Percentiles rank a stretch among this genome's conserved stretches.
Conservation (phyloP, 2,329 filamentous ascomycete genomes). For the Madurella fahalii region DNA sequence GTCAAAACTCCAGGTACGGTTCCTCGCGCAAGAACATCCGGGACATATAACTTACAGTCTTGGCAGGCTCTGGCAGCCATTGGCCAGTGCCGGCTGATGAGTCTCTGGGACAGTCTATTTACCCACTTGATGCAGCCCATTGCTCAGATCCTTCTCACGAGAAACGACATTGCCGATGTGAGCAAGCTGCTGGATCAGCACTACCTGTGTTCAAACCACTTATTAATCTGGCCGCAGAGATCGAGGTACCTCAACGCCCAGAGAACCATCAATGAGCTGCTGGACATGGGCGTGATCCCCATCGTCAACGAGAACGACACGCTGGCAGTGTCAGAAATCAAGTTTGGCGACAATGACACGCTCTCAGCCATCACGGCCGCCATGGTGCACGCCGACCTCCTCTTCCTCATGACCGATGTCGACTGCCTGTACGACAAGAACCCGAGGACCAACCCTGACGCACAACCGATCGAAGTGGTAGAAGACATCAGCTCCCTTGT, state of each 20-base stretch:
- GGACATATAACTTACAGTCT: slow-evolving; percentile 4
- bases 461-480: slow-evolving; percentile 85
- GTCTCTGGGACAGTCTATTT: slow-evolving; percentile 92
- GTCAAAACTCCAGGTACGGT: slow-evolving; percentile 70
- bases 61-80: slow-evolving; percentile 81
- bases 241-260: slow-evolving; percentile 95
- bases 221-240: slow-evolving; percentile 46
- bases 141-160: slow-evolving; percentile 88
- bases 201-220: background rate
- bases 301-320: slow-evolving; percentile 99
- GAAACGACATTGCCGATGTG: slow-evolving; percentile 94
- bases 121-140: slow-evolving; percentile 83
- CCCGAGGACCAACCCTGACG: slow-evolving; percentile 77
- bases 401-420: slow-evolving; percentile 98
- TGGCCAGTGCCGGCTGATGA: slow-evolving; percentile 91
- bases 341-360: slow-evolving; percentile 98
- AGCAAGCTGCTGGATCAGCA: slow-evolving; percentile 27
- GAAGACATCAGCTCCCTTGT: slow-evolving; percentile 79
- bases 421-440: slow-evolving; percentile 98
- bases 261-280: slow-evolving; percentile 84
- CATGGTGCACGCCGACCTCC: slow-evolving; percentile 93
- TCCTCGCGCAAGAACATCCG: background rate
- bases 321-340: slow-evolving; percentile 93
- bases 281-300: slow-evolving; percentile 93
- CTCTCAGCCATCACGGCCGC: slow-evolving; percentile 93